Percentiles rank a stretch among this genome's conserved stretches.
These are phyloP conservation scores for Cyclotella kingstonii DNA, from an alignment of 108 stramenopile species.

Conservation along the genomic window DNA sequence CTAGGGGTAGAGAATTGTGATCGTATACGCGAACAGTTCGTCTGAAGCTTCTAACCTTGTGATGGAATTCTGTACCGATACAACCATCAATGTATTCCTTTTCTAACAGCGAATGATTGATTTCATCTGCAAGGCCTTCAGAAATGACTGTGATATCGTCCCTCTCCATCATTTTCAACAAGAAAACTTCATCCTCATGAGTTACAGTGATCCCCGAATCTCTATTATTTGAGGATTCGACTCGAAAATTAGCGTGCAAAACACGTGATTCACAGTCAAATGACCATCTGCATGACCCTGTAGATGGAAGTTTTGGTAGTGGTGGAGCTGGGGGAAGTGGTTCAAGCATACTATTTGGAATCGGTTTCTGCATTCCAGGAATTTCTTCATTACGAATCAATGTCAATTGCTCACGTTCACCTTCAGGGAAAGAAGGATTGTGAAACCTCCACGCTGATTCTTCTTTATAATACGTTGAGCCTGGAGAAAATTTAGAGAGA, in stretches of 20 bases:
- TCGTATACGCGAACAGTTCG: neutral
- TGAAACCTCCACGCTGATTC: conserved; percentile 57
- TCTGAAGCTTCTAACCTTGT: conserved; percentile 62
- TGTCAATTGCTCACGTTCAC: conserved; percentile 16
- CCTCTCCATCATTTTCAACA: conserved; percentile 65
- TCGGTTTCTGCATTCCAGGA: conserved; percentile 3
- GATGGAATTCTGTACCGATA: conserved; percentile 49
- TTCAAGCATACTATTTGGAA: conserved; percentile 18
- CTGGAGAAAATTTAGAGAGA: too few relatives aligned
- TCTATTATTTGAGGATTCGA: neutral
- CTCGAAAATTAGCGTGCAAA: conserved; percentile 50
- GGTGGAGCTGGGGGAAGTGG: conserved; percentile 49
- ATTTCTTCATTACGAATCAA: conserved; percentile 3
- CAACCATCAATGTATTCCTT: conserved; percentile 37
- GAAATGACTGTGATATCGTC: conserved; percentile 67
- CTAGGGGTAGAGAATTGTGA: neutral
- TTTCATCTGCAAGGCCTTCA: conserved; percentile 49
- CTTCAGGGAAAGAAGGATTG: conserved; percentile 52
- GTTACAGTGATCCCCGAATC: conserved; percentile 1
- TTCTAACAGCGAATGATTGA: conserved; percentile 45
- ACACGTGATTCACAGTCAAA: conserved; percentile 55
- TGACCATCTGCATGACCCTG: conserved; percentile 56
- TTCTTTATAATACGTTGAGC: conserved; percentile 40
- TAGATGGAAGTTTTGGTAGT: conserved; percentile 36
- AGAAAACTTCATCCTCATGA: conserved; percentile 44